phyloP scores from a whole-genome alignment of 2,329 filamentous ascomycete genomes.

The Dactylellina haptotyla region DNA sequence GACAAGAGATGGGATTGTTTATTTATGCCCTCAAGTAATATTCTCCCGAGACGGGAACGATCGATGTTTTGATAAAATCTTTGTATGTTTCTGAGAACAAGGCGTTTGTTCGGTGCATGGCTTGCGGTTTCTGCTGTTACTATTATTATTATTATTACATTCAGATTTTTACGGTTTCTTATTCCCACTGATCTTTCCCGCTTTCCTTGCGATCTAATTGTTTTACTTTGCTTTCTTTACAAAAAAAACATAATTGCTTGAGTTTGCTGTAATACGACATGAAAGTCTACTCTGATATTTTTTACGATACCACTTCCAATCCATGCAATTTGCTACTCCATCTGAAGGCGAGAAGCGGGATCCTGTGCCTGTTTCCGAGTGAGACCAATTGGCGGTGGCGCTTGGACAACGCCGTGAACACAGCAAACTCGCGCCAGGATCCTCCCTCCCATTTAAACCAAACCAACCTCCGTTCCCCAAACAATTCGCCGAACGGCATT shows the following conservation, averaged over 20 bases:
- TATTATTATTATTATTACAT: background rate
- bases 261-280: too few species aligned
- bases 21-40: too few species aligned
- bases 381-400: constrained; percentile 24
- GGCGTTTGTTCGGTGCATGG: constrained; percentile 43
- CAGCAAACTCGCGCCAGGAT: constrained; percentile 2
- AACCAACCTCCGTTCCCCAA: background rate
- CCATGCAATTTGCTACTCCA: background rate
- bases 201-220: background rate
- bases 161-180: constrained; percentile 2
- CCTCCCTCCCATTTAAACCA: background rate
- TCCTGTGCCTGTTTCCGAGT: constrained; percentile 33
- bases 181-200: background rate
- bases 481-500: background rate
- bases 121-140: constrained; percentile 6
- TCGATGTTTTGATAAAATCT: too few species aligned
- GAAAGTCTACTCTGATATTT: too few species aligned
- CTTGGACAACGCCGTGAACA: constrained; percentile 2
- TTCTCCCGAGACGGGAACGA: too few species aligned
- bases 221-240: too few species aligned
- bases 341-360: too few species aligned
- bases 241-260: too few species aligned
- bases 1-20: too few species aligned
- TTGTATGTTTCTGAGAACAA: constrained; percentile 7
- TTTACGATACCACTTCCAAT: too few species aligned